These are phyloP conservation scores for Boletales sp. DNA, from an alignment of 768 basidiomycete genomes.

Conservation along the genomic window DNA sequence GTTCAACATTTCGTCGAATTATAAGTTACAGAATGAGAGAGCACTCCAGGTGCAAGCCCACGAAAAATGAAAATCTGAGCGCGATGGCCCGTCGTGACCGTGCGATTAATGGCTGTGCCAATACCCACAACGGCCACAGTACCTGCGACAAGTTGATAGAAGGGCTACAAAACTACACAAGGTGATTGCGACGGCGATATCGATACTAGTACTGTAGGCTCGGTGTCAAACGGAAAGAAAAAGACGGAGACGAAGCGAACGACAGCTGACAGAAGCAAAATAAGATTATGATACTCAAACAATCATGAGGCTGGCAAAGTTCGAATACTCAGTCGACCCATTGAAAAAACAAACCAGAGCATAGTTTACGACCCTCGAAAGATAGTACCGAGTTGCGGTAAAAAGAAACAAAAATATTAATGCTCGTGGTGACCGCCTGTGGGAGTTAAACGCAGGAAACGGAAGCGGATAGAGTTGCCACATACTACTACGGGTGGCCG, in stretches of 20 bases:
- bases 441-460: background rate
- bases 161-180: constrained; percentile 35
- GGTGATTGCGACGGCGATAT: constrained; percentile 31
- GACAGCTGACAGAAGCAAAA: constrained; percentile 20
- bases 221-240: constrained; percentile 9
- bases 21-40: background rate
- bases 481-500: constrained; percentile 1
- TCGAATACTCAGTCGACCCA: constrained; percentile 22
- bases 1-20: constrained; percentile 42
- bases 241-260: constrained; percentile 13
- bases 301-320: constrained; percentile 20
- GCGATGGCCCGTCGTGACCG: constrained; percentile 12
- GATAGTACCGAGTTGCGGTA: constrained; percentile 4
- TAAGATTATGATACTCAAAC: constrained; percentile 30
- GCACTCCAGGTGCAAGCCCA: constrained; percentile 4
- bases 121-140: background rate
- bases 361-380: constrained; percentile 19
- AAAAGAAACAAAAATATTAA: constrained; percentile 16
- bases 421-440: background rate
- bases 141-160: background rate
- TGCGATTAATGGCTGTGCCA: constrained; percentile 17
- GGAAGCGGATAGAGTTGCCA: constrained; percentile 5
- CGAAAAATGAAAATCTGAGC: constrained; percentile 15
- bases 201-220: constrained; percentile 33
- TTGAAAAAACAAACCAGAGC: constrained; percentile 19